Evolutionary conservation across 1,139 yeast species (phyloP).

Genomic region (Saccharomycopsis crataegensis): DNA sequence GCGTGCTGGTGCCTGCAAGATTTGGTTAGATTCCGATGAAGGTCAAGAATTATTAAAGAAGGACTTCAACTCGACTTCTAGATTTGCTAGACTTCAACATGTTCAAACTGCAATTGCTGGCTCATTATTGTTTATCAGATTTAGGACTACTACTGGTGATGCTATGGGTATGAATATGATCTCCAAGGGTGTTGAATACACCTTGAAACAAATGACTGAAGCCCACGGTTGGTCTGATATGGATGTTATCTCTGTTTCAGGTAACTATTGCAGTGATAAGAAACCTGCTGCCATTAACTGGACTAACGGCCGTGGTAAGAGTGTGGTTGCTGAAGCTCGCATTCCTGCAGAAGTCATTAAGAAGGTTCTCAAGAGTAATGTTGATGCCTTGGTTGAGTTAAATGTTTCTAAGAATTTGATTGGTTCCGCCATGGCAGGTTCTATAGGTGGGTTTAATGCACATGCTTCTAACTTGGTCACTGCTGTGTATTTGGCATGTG

Average conservation of each 20-base stretch:
- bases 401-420: constrained; percentile 83
- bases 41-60: constrained; percentile 77
- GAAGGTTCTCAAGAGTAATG: constrained; percentile 83
- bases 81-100: constrained; percentile 91
- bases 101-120: constrained; percentile 97
- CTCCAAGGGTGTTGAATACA: constrained; percentile 91
- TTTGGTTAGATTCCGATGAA: constrained; percentile 94
- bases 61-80: constrained; percentile 93
- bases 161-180: constrained; percentile 99
- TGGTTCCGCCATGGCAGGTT: constrained; percentile 98
- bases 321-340: constrained; percentile 95
- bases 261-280: constrained; percentile 96
- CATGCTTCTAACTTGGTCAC: constrained; percentile 96
- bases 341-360: constrained; percentile 76
- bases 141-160: constrained; percentile 97
- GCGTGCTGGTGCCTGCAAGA: constrained; percentile 91
- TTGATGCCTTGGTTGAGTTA: constrained; percentile 83
- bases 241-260: constrained; percentile 88
- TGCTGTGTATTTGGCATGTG: constrained; percentile 88
- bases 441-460: constrained; percentile 96
- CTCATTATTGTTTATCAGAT: constrained; percentile 75
- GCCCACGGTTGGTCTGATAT: constrained; percentile 91
- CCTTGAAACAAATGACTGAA: constrained; percentile 77
- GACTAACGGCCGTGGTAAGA: constrained; percentile 99
- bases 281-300: constrained; percentile 98